Base-by-base conservation (phyloP, 1,284 basidiomycete species). In the Pseudozyma sp. region DNA sequence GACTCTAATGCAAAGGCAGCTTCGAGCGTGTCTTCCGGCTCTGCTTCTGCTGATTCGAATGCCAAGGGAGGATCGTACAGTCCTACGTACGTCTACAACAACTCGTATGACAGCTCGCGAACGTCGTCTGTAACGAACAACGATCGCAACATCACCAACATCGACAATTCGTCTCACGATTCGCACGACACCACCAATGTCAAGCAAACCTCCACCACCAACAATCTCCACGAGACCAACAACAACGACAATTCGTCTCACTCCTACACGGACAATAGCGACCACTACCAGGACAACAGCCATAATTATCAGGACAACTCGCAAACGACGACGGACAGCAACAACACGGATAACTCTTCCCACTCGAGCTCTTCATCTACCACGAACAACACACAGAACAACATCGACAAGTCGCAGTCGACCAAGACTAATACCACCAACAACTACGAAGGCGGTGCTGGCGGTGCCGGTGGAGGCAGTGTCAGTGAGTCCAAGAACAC, bases 21-120 rank as follows among this genome's bases (percentile, higher is more conserved):
- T 30, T 58, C 56, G 8, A n/a, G 33, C 48, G 50, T 48, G 2
- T 50, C 48, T 24, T 55, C 64, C 8, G 35, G 30, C 24, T 24
- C 24, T 31, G 39, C 51, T 7, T 39, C 46, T 0, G 47, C 55
- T 0, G 19, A 37, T 16, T 44, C 54, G 6, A 44, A 44, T 39
- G 17, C 39, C 19, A 19, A 42, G 33, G 39, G 52, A 17, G 65
- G 54, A n/a, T 53, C 54, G 14, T 54, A 59, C 58, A 60, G 49
- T 30, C 54, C 66, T 10, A 68, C 66, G 5, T 63, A 51, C 30
- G 60, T 69, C 50, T 69, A 69, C 60, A 69, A 69, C 62, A 65
- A 61, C 48, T 69, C 67, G 45, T 69, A 63, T 37, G 54, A 63
- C 47, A 63, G 54, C 55, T 49, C 54, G 4, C 16, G 39, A n/a